Percentiles rank a stretch among this genome's conserved stretches.
phyloP scores from a whole-genome alignment of 1,139 yeast species.

The Magnusiomyces suaveolens region DNA sequence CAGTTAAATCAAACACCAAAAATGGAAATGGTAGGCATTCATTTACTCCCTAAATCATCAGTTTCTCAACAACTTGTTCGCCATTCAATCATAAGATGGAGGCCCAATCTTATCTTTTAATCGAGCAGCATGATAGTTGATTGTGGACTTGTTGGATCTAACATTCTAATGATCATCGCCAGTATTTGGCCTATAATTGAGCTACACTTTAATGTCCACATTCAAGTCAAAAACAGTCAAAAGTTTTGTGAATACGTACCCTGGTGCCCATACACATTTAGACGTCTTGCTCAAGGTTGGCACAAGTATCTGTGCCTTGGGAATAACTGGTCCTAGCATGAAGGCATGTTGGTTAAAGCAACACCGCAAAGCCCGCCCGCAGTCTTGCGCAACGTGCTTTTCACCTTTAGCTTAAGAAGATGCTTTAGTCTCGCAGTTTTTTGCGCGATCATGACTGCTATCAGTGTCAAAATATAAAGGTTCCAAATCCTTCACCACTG shows the following conservation, averaged over 20 bases:
- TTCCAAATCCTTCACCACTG: too few relatives aligned
- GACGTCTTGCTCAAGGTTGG: conserved; percentile 48
- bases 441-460: conserved; percentile 12
- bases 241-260: too few relatives aligned
- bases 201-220: too few relatives aligned
- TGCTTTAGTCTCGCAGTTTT: conserved; percentile 50
- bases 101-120: conserved; percentile 72
- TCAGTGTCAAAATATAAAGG: too few relatives aligned
- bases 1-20: too few relatives aligned
- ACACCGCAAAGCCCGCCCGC: conserved; percentile 63
- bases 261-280: conserved; percentile 44
- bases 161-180: too few relatives aligned
- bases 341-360: conserved; percentile 72
- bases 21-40: too few relatives aligned
- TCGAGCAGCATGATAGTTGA: conserved; percentile 78
- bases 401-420: conserved; percentile 63
- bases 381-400: conserved; percentile 51
- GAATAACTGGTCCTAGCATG: conserved; percentile 97
- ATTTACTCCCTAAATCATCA: too few relatives aligned
- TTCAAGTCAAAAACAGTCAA: too few relatives aligned
- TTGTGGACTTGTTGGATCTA: conserved; percentile 38
- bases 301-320: conserved; percentile 64
- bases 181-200: too few relatives aligned
- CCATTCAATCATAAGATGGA: conserved; percentile 57
- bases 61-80: too few relatives aligned